A percentile compares a stretch with the other conserved stretches of the same genome.
phyloP scores from a whole-genome alignment of 2,329 filamentous ascomycete genomes.

The Fusarium circinatum region DNA sequence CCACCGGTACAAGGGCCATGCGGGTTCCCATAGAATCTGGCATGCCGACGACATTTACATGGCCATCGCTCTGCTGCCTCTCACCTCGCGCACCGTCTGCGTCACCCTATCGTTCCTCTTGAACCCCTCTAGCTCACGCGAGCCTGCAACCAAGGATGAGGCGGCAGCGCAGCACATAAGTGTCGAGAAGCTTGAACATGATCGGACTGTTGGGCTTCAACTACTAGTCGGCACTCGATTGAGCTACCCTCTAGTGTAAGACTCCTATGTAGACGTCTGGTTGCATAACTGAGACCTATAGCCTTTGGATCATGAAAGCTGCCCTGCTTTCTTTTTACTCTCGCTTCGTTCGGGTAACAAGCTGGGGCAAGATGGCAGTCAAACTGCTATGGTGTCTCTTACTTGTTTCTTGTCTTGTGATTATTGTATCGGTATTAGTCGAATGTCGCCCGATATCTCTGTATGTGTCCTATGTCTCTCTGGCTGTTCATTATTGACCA shows the following conservation, averaged over 20 bases:
- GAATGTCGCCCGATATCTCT: slow-evolving; percentile 41
- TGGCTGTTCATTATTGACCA: background rate
- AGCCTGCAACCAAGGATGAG: slow-evolving; percentile 2
- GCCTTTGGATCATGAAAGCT: slow-evolving; percentile 44
- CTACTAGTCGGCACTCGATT: slow-evolving; percentile 39
- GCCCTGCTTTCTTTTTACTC: slow-evolving; percentile 44
- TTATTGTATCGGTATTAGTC: slow-evolving; percentile 36
- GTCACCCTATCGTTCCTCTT: slow-evolving; percentile 38
- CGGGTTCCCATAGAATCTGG: slow-evolving; percentile 43
- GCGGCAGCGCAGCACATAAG: slow-evolving; percentile 18
- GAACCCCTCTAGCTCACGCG: slow-evolving; percentile 33
- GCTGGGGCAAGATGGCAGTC: slow-evolving; percentile 29
- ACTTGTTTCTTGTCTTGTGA: slow-evolving; percentile 30
- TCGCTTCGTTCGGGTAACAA: slow-evolving; percentile 37
- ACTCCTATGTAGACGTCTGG: background rate
- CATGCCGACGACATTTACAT: slow-evolving; percentile 44
- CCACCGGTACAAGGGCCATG: slow-evolving; percentile 36
- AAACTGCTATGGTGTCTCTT: slow-evolving; percentile 35
- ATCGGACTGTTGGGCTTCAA: slow-evolving; percentile 31
- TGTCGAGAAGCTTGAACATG: slow-evolving; percentile 15
- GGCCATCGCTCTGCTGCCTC: slow-evolving; percentile 42
- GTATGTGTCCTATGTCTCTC: slow-evolving; percentile 6
- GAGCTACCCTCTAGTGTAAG: slow-evolving; percentile 41
- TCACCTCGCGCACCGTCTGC: slow-evolving; percentile 37
- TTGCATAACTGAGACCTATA: background rate